Evolutionary conservation across 768 basidiomycete genomes (phyloP).

Genomic region (Kwoniella europaea): DNA sequence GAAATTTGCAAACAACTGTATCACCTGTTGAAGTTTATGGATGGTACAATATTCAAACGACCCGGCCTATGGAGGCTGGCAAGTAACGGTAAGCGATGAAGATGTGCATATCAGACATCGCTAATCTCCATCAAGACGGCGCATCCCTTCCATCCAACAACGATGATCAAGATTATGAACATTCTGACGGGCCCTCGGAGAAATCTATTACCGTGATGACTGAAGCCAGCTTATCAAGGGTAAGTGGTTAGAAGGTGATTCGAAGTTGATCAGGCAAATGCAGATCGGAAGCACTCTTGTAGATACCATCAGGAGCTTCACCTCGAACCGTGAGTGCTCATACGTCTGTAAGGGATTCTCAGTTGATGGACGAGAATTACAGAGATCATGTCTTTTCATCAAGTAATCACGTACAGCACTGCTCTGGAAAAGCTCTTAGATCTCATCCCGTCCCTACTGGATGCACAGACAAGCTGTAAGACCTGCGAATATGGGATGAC

Average conservation of each 20-base stretch:
- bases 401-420: conserved; percentile 7
- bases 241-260: conserved; percentile 1
- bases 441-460: neutral
- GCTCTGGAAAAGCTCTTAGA: neutral
- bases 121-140: neutral
- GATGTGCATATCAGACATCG: neutral
- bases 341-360: neutral
- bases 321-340: neutral
- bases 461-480: conserved; percentile 1
- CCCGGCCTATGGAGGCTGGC: conserved; percentile 25
- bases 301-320: neutral
- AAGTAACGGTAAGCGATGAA: neutral
- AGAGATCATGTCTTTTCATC: neutral
- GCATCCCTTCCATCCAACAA: neutral
- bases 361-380: neutral
- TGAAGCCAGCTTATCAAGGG: conserved; percentile 18
- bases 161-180: conserved; percentile 5
- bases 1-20: conserved; percentile 25
- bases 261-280: neutral
- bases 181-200: neutral
- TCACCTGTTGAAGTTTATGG: conserved; percentile 26
- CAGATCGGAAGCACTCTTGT: conserved; percentile 15
- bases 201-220: neutral
- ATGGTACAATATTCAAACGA: conserved; percentile 22
- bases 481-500: neutral